A percentile compares a stretch with the other conserved stretches of the same genome.
Evolutionary conservation across 2,329 filamentous ascomycete species (phyloP).

Genomic region (Monosporascus sp.): DNA sequence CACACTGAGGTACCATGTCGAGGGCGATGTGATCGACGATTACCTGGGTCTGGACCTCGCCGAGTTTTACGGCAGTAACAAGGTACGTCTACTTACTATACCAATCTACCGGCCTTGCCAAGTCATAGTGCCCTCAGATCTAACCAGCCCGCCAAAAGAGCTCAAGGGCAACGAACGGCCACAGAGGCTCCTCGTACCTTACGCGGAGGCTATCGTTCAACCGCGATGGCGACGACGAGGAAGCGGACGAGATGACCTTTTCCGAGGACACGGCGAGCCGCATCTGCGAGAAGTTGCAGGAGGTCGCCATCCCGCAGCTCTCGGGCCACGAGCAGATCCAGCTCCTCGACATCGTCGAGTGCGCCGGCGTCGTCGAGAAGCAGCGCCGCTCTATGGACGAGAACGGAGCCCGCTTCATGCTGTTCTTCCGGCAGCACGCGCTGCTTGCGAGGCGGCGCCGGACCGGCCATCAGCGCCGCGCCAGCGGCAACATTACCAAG

Average conservation of each 20-base stretch:
- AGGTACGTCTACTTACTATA: constrained; percentile 22
- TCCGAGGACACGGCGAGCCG: constrained; percentile 64
- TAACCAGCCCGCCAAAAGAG: too few relatives aligned
- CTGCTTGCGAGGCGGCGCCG: constrained; percentile 38
- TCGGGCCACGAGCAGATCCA: constrained; percentile 84
- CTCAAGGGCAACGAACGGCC: constrained; percentile 8
- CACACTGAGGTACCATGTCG: constrained; percentile 74
- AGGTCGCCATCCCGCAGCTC: constrained; percentile 69
- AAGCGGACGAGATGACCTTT: constrained; percentile 65
- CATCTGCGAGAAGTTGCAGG: constrained; percentile 73
- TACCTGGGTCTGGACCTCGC: constrained; percentile 63
- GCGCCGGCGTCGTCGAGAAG: constrained; percentile 75
- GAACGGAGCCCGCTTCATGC: constrained; percentile 80
- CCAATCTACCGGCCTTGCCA: neutral
- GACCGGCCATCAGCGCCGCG: too few relatives aligned
- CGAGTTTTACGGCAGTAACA: constrained; percentile 47
- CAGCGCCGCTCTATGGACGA: constrained; percentile 86
- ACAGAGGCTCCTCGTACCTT: constrained; percentile 31
- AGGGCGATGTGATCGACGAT: constrained; percentile 75
- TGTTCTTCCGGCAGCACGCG: constrained; percentile 80
- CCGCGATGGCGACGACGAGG: constrained; percentile 59
- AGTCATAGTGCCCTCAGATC: too few relatives aligned
- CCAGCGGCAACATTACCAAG: too few relatives aligned
- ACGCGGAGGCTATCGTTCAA: constrained; percentile 32
- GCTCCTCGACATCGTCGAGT: constrained; percentile 78